phyloP scores from a whole-genome alignment of 352 stramenopile genomes.

The Phytophthora hibernalis region DNA sequence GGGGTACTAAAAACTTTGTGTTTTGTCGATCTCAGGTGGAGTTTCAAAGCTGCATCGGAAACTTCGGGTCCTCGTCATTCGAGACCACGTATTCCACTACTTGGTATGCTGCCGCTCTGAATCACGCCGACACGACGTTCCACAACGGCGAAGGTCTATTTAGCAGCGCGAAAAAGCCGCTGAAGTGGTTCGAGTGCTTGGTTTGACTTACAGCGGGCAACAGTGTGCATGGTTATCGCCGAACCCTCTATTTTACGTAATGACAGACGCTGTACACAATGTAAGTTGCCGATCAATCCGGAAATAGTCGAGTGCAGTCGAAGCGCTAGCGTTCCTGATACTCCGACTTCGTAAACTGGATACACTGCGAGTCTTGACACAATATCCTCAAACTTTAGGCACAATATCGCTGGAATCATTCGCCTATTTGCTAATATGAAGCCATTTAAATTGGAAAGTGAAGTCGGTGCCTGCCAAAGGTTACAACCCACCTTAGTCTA shows the following conservation, averaged over 20 bases:
- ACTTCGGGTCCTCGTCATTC: constrained; percentile 46
- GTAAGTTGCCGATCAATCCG: too few relatives aligned
- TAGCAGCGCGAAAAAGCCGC: constrained; percentile 54
- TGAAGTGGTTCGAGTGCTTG: constrained; percentile 67
- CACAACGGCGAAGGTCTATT: constrained; percentile 63
- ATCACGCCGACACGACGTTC: constrained; percentile 69
- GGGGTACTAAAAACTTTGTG: not conserved
- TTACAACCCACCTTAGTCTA: not conserved
- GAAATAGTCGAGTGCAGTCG: too few relatives aligned
- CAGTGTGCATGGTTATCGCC: not conserved
- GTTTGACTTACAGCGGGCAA: constrained; percentile 18
- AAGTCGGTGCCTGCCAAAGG: constrained; percentile 6
- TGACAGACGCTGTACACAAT: not conserved
- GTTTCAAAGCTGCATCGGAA: constrained; percentile 65
- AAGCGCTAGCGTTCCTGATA: too few relatives aligned
- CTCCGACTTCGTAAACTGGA: too few relatives aligned
- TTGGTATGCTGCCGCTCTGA: constrained; percentile 61
- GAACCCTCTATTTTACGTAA: not conserved
- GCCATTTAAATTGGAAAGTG: constrained; percentile 16
- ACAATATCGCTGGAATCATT: not conserved
- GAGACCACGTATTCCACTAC: constrained; percentile 41
- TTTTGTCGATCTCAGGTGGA: constrained; percentile 43
- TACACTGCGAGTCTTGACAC: too few relatives aligned
- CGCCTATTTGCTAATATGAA: not conserved
- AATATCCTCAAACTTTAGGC: too few relatives aligned